Conservation (phyloP, 495 filamentous ascomycete genomes). For the Penicillium cataractarum region DNA sequence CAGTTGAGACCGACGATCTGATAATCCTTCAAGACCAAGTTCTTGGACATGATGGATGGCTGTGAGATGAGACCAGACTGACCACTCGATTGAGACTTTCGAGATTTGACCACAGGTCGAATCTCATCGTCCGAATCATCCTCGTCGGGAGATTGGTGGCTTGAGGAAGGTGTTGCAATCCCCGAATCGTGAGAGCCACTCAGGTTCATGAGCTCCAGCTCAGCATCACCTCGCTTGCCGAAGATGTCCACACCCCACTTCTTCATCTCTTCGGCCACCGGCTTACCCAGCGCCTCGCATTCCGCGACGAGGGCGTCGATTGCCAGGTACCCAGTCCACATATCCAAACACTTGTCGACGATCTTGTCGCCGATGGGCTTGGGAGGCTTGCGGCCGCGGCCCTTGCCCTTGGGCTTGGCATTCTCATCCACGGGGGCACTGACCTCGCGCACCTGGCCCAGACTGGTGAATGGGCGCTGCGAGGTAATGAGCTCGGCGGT, state of each 20-base stretch:
- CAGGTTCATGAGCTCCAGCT: constrained; percentile 68
- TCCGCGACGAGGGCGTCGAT: constrained; percentile 76
- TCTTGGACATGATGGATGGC: constrained; percentile 71
- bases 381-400: constrained; percentile 50
- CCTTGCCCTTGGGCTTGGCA: constrained; percentile 48
- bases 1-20: constrained; percentile 95
- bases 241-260: constrained; percentile 79
- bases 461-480: constrained; percentile 66
- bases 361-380: constrained; percentile 70
- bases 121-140: constrained; percentile 53
- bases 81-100: constrained; percentile 32
- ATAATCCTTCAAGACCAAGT: constrained; percentile 82
- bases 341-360: constrained; percentile 70
- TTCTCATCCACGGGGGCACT: constrained; percentile 47
- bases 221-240: constrained; percentile 65
- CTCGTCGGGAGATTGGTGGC: constrained; percentile 38
- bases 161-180: constrained; percentile 68
- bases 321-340: constrained; percentile 74
- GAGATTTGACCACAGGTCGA: constrained; percentile 38
- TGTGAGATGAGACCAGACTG: constrained; percentile 60
- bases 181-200: constrained; percentile 63
- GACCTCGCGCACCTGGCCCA: constrained; percentile 67
- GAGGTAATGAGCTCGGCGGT: constrained; percentile 66
- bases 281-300: constrained; percentile 71
- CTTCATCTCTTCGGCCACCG: constrained; percentile 69